Conservation (phyloP, 139 green algal genomes). For the Coelastrella sp. region DNA sequence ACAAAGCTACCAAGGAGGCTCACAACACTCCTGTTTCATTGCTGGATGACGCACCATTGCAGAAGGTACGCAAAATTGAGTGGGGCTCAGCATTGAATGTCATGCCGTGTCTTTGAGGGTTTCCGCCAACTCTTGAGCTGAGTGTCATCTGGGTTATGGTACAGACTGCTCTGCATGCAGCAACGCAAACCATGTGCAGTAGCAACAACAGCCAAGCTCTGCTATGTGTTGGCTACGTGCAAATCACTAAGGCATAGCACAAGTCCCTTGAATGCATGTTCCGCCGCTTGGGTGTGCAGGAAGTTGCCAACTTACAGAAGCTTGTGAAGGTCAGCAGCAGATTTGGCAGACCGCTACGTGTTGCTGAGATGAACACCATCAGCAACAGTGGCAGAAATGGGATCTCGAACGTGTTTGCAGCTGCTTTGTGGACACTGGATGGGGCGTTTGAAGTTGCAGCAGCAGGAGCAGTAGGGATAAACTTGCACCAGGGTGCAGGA, state of each 20-base stretch:
- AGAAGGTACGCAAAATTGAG: not conserved
- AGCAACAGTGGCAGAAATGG: constrained; percentile 49
- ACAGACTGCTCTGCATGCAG: too few relatives aligned
- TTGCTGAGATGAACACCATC: constrained; percentile 53
- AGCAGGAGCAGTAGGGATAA: constrained; percentile 36
- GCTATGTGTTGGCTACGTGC: too few relatives aligned
- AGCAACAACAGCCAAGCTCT: too few relatives aligned
- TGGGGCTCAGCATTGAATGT: too few relatives aligned
- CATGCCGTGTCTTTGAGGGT: too few relatives aligned
- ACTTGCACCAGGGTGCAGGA: constrained; percentile 48
- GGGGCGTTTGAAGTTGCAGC: constrained; percentile 41
- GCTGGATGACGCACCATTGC: constrained; percentile 47
- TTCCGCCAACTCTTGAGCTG: too few relatives aligned
- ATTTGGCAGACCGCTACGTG: constrained; percentile 41
- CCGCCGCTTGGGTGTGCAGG: not conserved
- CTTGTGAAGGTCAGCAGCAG: constrained; percentile 13
- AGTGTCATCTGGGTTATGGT: too few relatives aligned
- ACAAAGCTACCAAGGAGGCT: constrained; percentile 51
- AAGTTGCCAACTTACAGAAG: constrained; percentile 42
- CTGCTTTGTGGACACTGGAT: constrained; percentile 51
- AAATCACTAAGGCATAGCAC: too few relatives aligned
- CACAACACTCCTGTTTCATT: constrained; percentile 42
- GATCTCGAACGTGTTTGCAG: constrained; percentile 47
- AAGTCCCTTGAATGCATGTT: too few relatives aligned
- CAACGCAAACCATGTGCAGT: too few relatives aligned